phyloP scores from a whole-genome alignment of 805 yeast genomes.

The Candida awuae region DNA sequence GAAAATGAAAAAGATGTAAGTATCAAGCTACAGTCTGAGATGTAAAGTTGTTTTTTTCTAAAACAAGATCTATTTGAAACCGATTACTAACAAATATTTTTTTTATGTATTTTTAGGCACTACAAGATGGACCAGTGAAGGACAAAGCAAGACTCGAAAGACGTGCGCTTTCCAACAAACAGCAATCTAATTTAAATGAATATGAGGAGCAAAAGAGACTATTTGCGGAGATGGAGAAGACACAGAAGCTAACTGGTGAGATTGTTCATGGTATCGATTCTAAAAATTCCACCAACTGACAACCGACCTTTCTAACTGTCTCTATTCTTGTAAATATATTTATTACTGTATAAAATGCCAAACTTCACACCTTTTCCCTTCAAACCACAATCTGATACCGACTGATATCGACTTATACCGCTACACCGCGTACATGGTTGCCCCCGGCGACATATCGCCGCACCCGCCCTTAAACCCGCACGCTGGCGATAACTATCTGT shows the following conservation, averaged over 20 bases:
- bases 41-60: too few relatives aligned
- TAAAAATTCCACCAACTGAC: neutral
- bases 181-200: slow-evolving; percentile 52
- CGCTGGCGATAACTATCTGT: too few relatives aligned
- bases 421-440: too few relatives aligned
- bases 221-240: slow-evolving; percentile 44
- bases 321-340: too few relatives aligned
- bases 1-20: slow-evolving; percentile 55
- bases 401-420: too few relatives aligned
- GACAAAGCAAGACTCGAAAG: slow-evolving; percentile 62
- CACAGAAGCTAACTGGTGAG: slow-evolving; percentile 59
- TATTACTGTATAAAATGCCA: too few relatives aligned
- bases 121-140: slow-evolving; percentile 78
- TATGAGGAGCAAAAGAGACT: slow-evolving; percentile 59
- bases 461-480: too few relatives aligned
- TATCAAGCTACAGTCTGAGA: slow-evolving; percentile 8
- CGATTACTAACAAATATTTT: slow-evolving; percentile 2
- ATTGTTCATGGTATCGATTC: slow-evolving; percentile 36
- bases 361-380: too few relatives aligned
- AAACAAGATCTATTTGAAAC: neutral
- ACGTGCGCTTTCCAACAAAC: slow-evolving; percentile 30
- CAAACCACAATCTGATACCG: too few relatives aligned
- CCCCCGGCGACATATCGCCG: too few relatives aligned
- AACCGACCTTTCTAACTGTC: too few relatives aligned
- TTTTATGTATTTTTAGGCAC: slow-evolving; percentile 32